Evolutionary conservation across 192 early-diverging fungal species (phyloP).

Genomic region (Physocladia obscura): DNA sequence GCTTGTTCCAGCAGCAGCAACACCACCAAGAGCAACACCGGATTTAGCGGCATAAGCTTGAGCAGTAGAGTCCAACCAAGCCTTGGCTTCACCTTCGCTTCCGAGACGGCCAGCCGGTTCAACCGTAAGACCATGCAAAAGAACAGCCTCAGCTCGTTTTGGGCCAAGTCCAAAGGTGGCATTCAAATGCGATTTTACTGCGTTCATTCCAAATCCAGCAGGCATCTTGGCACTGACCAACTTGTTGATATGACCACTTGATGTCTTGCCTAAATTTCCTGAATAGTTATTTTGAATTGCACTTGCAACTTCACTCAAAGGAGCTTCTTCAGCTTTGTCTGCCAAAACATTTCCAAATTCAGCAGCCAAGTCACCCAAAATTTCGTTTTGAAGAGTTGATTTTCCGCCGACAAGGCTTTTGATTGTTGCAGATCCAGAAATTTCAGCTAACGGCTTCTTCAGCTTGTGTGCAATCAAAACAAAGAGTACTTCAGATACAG

Average conservation of each 20-base stretch:
- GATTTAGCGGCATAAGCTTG: constrained; percentile 68
- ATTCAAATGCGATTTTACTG: constrained; percentile 72
- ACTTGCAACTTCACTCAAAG: constrained; percentile 75
- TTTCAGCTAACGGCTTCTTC: constrained; percentile 74
- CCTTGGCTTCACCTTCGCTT: constrained; percentile 70
- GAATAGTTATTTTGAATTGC: constrained; percentile 61
- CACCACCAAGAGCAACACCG: constrained; percentile 64
- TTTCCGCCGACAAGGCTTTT: constrained; percentile 95
- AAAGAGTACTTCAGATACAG: constrained; percentile 79
- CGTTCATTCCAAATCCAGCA: constrained; percentile 77
- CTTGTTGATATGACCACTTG: constrained; percentile 71
- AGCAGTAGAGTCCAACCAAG: constrained; percentile 76
- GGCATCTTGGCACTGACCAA: constrained; percentile 89
- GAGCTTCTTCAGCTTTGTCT: constrained; percentile 90
- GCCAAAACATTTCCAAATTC: constrained; percentile 81
- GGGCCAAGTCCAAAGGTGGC: constrained; percentile 73
- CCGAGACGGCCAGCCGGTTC: constrained; percentile 81
- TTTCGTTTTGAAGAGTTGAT: constrained; percentile 95
- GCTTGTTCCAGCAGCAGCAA: constrained; percentile 49
- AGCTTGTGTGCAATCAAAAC: constrained; percentile 88
- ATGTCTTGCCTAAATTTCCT: constrained; percentile 80
- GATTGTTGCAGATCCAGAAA: constrained; percentile 74
- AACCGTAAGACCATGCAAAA: constrained; percentile 76
- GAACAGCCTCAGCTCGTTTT: constrained; percentile 69
- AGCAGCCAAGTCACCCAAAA: constrained; percentile 89